phyloP scores from a whole-genome alignment of 257 asterid species.

The Solanum arcanum region DNA sequence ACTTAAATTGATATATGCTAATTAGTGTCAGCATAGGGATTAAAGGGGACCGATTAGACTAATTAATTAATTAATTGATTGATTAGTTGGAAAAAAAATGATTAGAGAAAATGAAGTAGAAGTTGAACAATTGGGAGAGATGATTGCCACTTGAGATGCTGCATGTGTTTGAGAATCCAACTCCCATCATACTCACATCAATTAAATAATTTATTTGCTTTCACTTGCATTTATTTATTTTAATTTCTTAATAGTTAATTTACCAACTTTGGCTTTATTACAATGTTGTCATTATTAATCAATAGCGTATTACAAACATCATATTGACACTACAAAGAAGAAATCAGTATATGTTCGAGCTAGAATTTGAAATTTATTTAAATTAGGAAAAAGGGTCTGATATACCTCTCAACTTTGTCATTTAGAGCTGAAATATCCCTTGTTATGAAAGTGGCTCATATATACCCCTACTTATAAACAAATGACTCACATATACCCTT shows the following conservation, averaged over 20 bases:
- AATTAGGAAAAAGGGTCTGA: too few species aligned
- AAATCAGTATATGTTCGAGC: too few species aligned
- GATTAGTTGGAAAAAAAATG: not conserved
- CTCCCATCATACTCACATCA: slow-evolving; percentile 23
- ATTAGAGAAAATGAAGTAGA: not conserved
- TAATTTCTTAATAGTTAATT: not conserved
- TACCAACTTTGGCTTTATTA: slow-evolving; percentile 3
- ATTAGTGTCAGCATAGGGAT: not conserved
- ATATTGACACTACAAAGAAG: too few species aligned
- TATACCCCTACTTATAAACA: too few species aligned
- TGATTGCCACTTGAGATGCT: slow-evolving; percentile 15
- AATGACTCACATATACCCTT: too few species aligned
- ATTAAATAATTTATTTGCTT: not conserved
- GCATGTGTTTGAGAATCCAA: slow-evolving; percentile 22
- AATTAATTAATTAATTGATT: not conserved
- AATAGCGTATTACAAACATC: too few species aligned
- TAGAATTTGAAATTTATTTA: too few species aligned
- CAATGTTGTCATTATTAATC: not conserved
- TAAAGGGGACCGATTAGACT: not conserved
- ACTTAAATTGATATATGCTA: not conserved
- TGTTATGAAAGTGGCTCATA: too few species aligned
- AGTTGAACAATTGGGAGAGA: slow-evolving; percentile 14
- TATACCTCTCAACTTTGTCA: too few species aligned
- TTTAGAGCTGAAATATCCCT: too few species aligned
- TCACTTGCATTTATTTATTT: not conserved